These are phyloP conservation scores for Phytophthora pseudosyringae DNA, from an alignment of 352 stramenopile genomes.

Conservation along the genomic window DNA sequence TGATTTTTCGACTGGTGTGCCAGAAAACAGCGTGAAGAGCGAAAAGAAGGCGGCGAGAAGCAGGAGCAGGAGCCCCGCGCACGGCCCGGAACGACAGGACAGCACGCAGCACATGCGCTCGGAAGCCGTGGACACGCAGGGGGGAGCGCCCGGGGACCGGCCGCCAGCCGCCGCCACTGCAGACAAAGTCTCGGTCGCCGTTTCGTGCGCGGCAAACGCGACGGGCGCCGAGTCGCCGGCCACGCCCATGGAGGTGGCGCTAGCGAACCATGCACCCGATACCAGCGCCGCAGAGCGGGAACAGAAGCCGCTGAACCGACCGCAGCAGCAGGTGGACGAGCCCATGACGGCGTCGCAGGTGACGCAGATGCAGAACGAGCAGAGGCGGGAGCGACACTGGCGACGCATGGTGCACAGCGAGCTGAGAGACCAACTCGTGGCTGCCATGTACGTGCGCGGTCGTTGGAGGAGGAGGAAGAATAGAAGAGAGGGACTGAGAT, in stretches of 20 bases:
- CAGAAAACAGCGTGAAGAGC: conserved; percentile 22
- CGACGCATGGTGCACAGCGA: conserved; percentile 43
- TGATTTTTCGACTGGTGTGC: conserved; percentile 29
- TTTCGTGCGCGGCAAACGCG: conserved; percentile 19
- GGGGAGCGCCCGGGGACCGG: conserved; percentile 9
- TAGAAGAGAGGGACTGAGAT: not conserved
- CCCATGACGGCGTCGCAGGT: conserved; percentile 29
- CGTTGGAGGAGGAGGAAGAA: not conserved
- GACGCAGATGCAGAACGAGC: conserved; percentile 42
- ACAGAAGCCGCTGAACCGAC: conserved; percentile 11
- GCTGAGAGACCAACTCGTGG: conserved; percentile 40
- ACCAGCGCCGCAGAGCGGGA: conserved; percentile 8
- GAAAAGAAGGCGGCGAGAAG: conserved; percentile 12
- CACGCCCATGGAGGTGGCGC: conserved; percentile 37
- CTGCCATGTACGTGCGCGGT: conserved; percentile 38
- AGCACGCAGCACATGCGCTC: conserved; percentile 28
- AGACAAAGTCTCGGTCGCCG: conserved; percentile 3
- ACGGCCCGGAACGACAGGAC: not conserved
- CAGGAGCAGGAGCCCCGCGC: not conserved
- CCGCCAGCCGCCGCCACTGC: not conserved
- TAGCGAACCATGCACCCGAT: conserved; percentile 7
- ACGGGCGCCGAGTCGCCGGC: conserved; percentile 34
- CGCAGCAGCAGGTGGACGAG: conserved; percentile 13
- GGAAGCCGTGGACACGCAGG: conserved; percentile 32
- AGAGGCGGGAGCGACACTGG: conserved; percentile 42